These are phyloP conservation scores for Heritiera littoralis DNA, from an alignment of 345 rosid species.

Conservation along the genomic window DNA sequence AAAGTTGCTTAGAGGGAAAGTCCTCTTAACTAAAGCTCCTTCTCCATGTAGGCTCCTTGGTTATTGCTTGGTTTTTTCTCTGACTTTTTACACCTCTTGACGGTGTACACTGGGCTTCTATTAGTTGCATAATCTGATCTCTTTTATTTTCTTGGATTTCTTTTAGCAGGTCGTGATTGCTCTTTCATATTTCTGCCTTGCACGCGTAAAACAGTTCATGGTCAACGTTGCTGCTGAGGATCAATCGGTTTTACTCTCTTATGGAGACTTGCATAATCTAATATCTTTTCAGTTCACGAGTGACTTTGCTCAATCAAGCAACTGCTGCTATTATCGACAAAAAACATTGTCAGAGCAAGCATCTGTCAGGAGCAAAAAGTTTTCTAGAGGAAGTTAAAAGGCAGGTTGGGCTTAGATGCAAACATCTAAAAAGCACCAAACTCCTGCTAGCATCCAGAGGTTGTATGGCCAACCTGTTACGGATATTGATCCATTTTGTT, in stretches of 20 bases:
- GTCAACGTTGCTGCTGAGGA: not conserved
- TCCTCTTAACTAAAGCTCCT: not conserved
- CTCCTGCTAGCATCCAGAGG: slow-evolving; percentile 51
- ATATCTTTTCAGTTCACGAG: not conserved
- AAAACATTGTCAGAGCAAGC: slow-evolving; percentile 10
- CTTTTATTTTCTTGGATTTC: not conserved
- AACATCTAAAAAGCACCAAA: slow-evolving; percentile 64
- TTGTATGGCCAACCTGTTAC: slow-evolving; percentile 51
- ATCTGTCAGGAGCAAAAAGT: not conserved
- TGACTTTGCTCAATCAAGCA: not conserved
- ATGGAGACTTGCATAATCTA: not conserved
- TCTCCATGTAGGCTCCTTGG: not conserved
- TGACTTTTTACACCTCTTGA: not conserved
- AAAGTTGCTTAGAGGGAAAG: not conserved
- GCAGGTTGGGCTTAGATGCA: slow-evolving; percentile 48
- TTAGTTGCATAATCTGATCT: not conserved
- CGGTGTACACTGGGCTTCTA: not conserved
- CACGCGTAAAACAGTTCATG: not conserved
- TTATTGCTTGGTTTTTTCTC: slow-evolving; percentile 1
- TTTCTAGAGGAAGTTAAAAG: slow-evolving; percentile 4
- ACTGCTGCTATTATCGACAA: not conserved
- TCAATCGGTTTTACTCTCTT: not conserved
- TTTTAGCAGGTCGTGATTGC: slow-evolving; percentile 20
- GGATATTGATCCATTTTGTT: slow-evolving; percentile 47
- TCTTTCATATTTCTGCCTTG: slow-evolving; percentile 8